These are phyloP conservation scores for Suillus weaverae DNA, from an alignment of 768 basidiomycete species.

Conservation along the genomic window DNA sequence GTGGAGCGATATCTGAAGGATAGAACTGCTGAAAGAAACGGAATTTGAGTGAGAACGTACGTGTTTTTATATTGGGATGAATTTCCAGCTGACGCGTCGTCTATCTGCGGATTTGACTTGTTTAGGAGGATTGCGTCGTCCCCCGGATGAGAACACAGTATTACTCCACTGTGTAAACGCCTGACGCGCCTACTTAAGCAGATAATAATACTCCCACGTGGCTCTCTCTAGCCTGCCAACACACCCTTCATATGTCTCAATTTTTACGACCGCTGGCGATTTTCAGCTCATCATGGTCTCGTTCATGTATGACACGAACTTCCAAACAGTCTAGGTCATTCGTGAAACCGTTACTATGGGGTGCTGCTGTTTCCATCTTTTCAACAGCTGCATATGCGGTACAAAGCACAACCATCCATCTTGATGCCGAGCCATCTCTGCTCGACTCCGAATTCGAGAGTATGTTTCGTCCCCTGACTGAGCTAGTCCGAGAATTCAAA, in stretches of 20 bases:
- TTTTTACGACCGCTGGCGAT: conserved; percentile 4
- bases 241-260: conserved; percentile 1
- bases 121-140: conserved; percentile 6
- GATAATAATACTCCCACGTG: conserved; percentile 4
- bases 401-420: conserved; percentile 35
- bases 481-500: not conserved
- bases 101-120: conserved; percentile 8
- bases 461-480: conserved; percentile 4
- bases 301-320: conserved; percentile 1
- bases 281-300: conserved; percentile 9
- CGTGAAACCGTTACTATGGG: conserved; percentile 30
- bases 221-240: too few species aligned
- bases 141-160: conserved; percentile 16
- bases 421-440: conserved; percentile 40
- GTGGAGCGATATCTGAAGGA: not conserved
- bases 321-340: conserved; percentile 11
- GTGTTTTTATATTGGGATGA: conserved; percentile 14
- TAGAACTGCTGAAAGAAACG: conserved; percentile 9
- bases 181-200: not conserved
- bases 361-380: conserved; percentile 35
- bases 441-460: conserved; percentile 23
- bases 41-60: conserved; percentile 25
- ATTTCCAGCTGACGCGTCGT: conserved; percentile 30
- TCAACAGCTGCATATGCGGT: conserved; percentile 30
- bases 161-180: not conserved